Evolutionary conservation across 2,329 filamentous ascomycete species (phyloP).

Genomic region (Byssothecium circinans): DNA sequence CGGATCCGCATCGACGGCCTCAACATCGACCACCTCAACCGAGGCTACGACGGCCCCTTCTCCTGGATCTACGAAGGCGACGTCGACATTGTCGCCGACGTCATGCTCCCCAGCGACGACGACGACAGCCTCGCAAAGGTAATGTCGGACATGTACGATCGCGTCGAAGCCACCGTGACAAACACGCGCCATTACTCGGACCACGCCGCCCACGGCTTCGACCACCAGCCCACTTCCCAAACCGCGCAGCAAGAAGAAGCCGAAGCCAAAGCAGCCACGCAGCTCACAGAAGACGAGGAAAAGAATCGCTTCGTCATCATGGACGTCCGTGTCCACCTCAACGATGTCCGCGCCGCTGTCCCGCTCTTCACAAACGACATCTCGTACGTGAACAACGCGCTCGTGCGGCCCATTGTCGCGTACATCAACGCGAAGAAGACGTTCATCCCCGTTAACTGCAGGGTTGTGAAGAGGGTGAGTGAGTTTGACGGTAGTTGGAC

Average conservation of each 20-base stretch:
- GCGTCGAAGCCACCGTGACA: conserved; percentile 88
- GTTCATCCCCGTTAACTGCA: conserved; percentile 93
- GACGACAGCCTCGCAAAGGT: conserved; percentile 91
- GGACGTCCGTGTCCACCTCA: conserved; percentile 92
- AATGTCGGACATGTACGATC: conserved; percentile 96
- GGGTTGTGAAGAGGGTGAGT: conserved; percentile 82
- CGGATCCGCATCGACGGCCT: conserved; percentile 89
- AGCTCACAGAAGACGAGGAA: too few relatives aligned
- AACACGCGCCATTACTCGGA: conserved; percentile 56
- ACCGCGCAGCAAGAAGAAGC: conserved; percentile 18
- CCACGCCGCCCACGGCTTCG: conserved; percentile 35
- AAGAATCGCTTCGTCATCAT: conserved; percentile 79
- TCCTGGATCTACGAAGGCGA: conserved; percentile 98
- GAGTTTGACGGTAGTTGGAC: conserved; percentile 98
- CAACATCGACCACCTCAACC: conserved; percentile 93
- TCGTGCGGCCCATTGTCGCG: conserved; percentile 93
- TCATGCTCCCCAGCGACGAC: conserved; percentile 87
- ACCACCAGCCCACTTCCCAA: conserved; percentile 19
- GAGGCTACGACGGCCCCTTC: conserved; percentile 89
- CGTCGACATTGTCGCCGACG: conserved; percentile 92
- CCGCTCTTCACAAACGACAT: conserved; percentile 90
- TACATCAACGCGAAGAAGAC: conserved; percentile 96
- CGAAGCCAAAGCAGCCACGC: too few relatives aligned
- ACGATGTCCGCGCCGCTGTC: conserved; percentile 89
- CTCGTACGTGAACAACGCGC: conserved; percentile 93